Base-by-base conservation (phyloP, 2,329 filamentous ascomycete species). In the Trichoderma sp. region DNA sequence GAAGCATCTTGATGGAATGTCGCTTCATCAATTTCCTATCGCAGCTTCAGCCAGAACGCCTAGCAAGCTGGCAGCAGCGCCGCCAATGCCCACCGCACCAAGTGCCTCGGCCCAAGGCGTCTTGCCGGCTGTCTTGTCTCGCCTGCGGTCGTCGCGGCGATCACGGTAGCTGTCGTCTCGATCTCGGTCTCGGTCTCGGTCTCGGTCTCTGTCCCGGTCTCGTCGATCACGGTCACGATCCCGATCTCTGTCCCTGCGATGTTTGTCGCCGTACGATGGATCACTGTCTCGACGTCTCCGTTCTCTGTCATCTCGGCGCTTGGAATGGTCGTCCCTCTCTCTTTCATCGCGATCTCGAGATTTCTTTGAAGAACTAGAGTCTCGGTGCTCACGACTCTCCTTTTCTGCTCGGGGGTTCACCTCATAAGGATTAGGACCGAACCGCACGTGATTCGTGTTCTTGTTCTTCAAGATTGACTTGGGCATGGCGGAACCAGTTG, bases 381-480 rank as follows among this genome's bases (percentile, higher is more conserved):
- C 73, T 52, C 71, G 69, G 32, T 75, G 74, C 21, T 79, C 76
- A 4, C 78, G 74, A 18, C 80, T 78, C 5, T 79, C 77, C 5
- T 79, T 76, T 58, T 72, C 73, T 37, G 75, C 76, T 11, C 73
- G 74, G 28, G 75, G 69, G 52, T 73, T 74, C 52, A 87, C 75
- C 74, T 87, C 80, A 66, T 82, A 76, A 18, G 82, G 82, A 72
- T 85, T 81, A 1, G 82, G 81, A 46, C 84, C 82, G 69, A 87
- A 87, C 4, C 83, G 82, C 5, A 89, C 85, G 56, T 85, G 85
- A 69, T 88, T 85, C 58, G 84, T 83, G 70, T 87, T 86, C 72
- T 82, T 84, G 74, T 89, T 89, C 79, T 89, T 89, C 21, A 89
- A 79, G n/a, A 89, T 89, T 5, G 86, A 83, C 73, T 87, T 88